These are phyloP conservation scores for Allium cepa DNA, from an alignment of 106 monocot genomes.

Conservation along the genomic window DNA sequence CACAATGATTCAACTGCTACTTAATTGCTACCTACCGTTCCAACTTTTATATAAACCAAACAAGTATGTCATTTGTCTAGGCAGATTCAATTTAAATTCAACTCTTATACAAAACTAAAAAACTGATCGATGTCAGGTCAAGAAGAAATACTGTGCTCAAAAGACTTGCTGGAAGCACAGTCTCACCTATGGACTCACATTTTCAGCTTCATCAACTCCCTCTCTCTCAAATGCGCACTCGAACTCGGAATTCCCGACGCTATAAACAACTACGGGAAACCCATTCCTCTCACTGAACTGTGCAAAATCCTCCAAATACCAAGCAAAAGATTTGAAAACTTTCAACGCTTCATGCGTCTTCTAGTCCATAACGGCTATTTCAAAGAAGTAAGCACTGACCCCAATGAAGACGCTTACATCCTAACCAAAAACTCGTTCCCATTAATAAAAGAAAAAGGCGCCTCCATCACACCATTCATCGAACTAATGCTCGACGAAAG, in stretches of 20 bases:
- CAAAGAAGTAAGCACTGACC: background rate
- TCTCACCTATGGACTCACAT: constrained; percentile 18
- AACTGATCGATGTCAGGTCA: too few species aligned
- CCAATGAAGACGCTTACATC: background rate
- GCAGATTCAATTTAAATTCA: background rate
- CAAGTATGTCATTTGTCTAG: too few species aligned
- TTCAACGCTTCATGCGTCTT: constrained; percentile 19
- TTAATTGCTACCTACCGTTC: too few species aligned
- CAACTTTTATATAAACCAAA: too few species aligned
- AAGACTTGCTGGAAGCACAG: constrained; percentile 7
- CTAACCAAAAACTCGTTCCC: constrained; percentile 2
- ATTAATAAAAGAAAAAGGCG: background rate
- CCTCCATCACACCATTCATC: constrained; percentile 7
- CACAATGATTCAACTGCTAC: too few species aligned
- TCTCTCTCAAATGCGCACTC: constrained; percentile 22
- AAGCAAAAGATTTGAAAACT: background rate
- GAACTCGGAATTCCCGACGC: constrained; percentile 25
- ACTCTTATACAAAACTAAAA: too few species aligned
- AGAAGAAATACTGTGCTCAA: background rate
- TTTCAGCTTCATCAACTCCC: constrained; percentile 15
- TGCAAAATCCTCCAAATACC: constrained; percentile 7
- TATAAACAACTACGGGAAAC: constrained; percentile 10
- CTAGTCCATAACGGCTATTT: constrained; percentile 11
- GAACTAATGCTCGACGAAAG: constrained; percentile 7
- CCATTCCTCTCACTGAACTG: constrained; percentile 15